These are phyloP conservation scores for Sanghuangporus weigelae DNA, from an alignment of 1,284 basidiomycete species.

Conservation along the genomic window DNA sequence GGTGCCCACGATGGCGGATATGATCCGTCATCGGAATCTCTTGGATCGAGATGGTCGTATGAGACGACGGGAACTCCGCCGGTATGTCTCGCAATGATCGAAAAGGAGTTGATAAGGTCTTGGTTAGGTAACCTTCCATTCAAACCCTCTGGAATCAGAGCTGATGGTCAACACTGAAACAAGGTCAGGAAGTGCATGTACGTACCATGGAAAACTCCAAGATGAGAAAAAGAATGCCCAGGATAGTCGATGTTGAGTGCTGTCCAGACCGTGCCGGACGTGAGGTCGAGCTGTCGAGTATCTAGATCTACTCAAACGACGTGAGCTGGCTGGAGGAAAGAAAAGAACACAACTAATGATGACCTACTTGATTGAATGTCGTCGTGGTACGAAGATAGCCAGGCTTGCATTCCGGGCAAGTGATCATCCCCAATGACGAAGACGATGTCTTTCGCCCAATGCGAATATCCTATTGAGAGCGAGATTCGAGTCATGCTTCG, in stretches of 20 bases:
- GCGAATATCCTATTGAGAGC: conserved; percentile 61
- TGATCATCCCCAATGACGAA: conserved; percentile 89
- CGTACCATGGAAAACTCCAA: conserved; percentile 88
- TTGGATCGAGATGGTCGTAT: conserved; percentile 67
- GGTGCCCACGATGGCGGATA: conserved; percentile 43
- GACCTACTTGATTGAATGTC: conserved; percentile 54
- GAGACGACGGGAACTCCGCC: conserved; percentile 70
- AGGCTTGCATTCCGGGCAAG: conserved; percentile 89
- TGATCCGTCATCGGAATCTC: conserved; percentile 33
- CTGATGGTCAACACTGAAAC: neutral
- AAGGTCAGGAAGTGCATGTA: neutral
- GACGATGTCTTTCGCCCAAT: conserved; percentile 93
- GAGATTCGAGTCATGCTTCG: neutral
- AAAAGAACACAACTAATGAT: conserved; percentile 6
- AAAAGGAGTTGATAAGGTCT: conserved; percentile 85
- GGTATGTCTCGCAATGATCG: conserved; percentile 66
- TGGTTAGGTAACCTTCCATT: conserved; percentile 96
- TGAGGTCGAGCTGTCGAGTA: conserved; percentile 55
- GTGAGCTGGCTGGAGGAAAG: neutral
- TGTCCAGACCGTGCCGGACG: conserved; percentile 90
- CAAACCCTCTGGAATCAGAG: conserved; percentile 69
- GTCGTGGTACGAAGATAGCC: conserved; percentile 81
- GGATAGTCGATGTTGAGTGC: conserved; percentile 94
- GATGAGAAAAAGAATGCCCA: conserved; percentile 91
- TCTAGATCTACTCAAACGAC: conserved; percentile 48